Evolutionary conservation across 2,329 filamentous ascomycete genomes (phyloP).

Genomic region (Macroventuria anomochaeta): DNA sequence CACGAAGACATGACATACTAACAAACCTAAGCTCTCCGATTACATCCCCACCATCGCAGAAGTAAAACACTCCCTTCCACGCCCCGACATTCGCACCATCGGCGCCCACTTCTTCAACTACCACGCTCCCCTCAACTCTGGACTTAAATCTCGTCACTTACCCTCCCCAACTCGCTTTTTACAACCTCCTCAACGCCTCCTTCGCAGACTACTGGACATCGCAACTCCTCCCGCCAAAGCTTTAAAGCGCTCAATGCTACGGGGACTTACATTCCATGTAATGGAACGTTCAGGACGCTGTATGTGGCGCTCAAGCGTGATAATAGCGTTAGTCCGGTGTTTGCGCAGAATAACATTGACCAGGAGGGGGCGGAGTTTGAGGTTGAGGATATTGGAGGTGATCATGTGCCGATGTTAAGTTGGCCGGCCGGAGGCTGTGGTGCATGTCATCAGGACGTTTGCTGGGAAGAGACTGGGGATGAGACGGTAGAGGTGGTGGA

Average conservation of each 20-base stretch:
- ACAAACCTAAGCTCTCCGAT: constrained; percentile 21
- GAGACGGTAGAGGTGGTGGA: too few species aligned
- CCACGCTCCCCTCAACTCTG: constrained; percentile 16
- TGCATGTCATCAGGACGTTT: constrained; percentile 23
- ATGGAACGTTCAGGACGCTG: constrained; percentile 29
- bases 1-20: background rate
- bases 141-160: constrained; percentile 19
- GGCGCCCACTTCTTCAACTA: constrained; percentile 32
- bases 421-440: constrained; percentile 27
- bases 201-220: constrained; percentile 14
- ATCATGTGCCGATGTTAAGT: constrained; percentile 37
- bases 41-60: constrained; percentile 33
- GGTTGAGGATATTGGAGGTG: constrained; percentile 22
- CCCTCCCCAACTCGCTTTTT: constrained; percentile 29
- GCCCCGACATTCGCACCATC: constrained; percentile 23
- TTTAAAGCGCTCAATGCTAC: constrained; percentile 32
- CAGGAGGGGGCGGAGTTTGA: constrained; percentile 27
- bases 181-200: constrained; percentile 28
- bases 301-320: constrained; percentile 34
- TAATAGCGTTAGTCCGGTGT: constrained; percentile 22
- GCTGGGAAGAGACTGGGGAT: constrained; percentile 8
- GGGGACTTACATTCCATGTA: constrained; percentile 34
- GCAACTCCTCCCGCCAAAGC: constrained; percentile 24
- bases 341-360: constrained; percentile 25
- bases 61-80: constrained; percentile 17